Evolutionary conservation across 2,329 filamentous ascomycete species (phyloP), one percentile per base, ranked within the genome.

Genomic region (Nemania serpens): DNA sequence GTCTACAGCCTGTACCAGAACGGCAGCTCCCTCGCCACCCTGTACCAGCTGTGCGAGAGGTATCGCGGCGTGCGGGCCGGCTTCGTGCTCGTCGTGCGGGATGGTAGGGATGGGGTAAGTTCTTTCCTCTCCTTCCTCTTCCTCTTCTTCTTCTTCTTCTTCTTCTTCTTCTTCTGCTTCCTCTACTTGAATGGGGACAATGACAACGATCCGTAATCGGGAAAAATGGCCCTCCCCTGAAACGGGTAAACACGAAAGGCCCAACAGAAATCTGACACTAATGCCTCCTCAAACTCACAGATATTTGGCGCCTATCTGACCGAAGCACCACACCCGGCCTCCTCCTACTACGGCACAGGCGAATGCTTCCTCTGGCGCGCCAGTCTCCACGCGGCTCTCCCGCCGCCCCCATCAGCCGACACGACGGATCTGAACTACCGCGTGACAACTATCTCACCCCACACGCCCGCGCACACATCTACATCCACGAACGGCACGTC

Each of bases 231-330:
- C n/a, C n/a, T n/a, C n/a, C n/a, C n/a, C n/a, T n/a, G n/a, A n/a
- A n/a, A n/a, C n/a, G n/a, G n/a, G n/a, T n/a, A n/a, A n/a, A n/a
- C n/a, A n/a, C n/a, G n/a, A n/a, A n/a, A n/a, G n/a, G n/a, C n/a
- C n/a, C n/a, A n/a, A n/a, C n/a, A 36, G 36, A 60, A 62, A 60
- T 58, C 54, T 43, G 49, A 59, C n/a, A 18, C 25, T 29, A 29
- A 7, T 12, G 25, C 11, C 1, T n/a, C 25, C 20, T 29, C 25
- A 18, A 37, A 10, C 7, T 13, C 22, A 33, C 65, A 89, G 84
- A 84, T 92, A 43, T 99, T 99, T 74, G 95, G 95, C 72, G 93
- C 93, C 55, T 98, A 98, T 75, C 86, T 98, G 55, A 96, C 92
- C 54, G 94, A 99, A 74, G 83, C 90, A 52, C 93, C 94, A 11